Evolutionary conservation across 352 stramenopile genomes (phyloP).

Genomic region (Paralagenidium karlingii): DNA sequence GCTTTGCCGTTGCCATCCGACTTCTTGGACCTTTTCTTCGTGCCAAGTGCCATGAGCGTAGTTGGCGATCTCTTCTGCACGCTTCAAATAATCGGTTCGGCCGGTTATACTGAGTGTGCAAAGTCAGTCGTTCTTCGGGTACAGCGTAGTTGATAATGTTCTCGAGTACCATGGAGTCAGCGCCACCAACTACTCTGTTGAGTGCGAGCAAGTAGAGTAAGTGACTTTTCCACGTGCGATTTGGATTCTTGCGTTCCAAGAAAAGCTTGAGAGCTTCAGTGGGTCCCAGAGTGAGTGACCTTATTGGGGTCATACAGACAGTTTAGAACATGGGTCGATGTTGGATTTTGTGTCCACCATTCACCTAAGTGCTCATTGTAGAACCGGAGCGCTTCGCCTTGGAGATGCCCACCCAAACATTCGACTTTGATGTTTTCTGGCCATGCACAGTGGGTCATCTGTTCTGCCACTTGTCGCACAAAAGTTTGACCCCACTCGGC

Average conservation of each 20-base stretch:
- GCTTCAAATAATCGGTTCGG: background rate
- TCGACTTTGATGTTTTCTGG: constrained; percentile 1
- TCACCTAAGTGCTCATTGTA: background rate
- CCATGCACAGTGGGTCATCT: background rate
- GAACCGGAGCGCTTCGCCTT: no score
- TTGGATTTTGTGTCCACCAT: background rate
- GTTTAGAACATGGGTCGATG: background rate
- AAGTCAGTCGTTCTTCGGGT: background rate
- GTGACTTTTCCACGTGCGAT: background rate
- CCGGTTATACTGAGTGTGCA: background rate
- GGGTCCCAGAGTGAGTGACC: background rate
- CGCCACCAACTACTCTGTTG: background rate
- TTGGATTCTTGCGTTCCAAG: background rate
- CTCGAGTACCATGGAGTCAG: background rate
- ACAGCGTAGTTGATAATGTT: background rate
- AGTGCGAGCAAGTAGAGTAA: background rate
- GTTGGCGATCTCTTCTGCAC: background rate
- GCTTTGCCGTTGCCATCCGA: background rate
- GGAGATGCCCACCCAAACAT: background rate
- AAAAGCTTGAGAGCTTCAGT: constrained; percentile 1
- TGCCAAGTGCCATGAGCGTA: background rate
- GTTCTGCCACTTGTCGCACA: background rate
- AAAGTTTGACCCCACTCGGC: background rate
- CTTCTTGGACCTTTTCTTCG: background rate
- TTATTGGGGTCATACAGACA: background rate